Conservation (phyloP, 176 grass and related monocot species). For the Chloris gayana region DNA sequence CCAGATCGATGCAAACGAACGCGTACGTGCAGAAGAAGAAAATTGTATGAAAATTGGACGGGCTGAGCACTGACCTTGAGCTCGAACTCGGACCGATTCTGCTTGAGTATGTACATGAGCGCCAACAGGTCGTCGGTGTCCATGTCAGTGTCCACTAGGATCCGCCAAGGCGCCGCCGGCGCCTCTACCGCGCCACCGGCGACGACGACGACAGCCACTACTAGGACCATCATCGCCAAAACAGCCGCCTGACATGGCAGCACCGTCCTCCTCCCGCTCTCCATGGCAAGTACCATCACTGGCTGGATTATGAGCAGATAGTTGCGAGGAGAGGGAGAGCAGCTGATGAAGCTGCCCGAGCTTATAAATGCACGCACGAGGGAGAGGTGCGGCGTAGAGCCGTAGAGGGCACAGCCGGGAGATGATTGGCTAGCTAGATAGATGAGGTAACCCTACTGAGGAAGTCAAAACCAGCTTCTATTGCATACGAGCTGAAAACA, state of each 20-base stretch:
- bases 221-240: not conserved
- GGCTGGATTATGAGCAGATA: no score
- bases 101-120: conserved; percentile 76
- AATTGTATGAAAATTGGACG: not conserved
- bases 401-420: no score
- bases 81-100: conserved; percentile 69
- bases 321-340: not conserved
- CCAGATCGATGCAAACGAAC: not conserved
- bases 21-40: not conserved
- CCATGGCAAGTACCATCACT: not conserved
- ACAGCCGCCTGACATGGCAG: not conserved
- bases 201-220: not conserved
- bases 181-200: not conserved
- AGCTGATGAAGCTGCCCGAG: not conserved
- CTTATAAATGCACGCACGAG: not conserved
- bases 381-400: not conserved
- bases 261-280: not conserved
- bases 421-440: no score
- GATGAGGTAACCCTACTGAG: no score
- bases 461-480: no score
- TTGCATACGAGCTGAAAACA: no score
- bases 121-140: conserved; percentile 79
- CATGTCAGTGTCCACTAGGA: conserved; percentile 77
- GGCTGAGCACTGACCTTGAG: conserved; percentile 58
- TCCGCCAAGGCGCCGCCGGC: conserved; percentile 37